Evolutionary conservation across 2,329 filamentous ascomycete species (phyloP).

Genomic region (Aspergillus niger): DNA sequence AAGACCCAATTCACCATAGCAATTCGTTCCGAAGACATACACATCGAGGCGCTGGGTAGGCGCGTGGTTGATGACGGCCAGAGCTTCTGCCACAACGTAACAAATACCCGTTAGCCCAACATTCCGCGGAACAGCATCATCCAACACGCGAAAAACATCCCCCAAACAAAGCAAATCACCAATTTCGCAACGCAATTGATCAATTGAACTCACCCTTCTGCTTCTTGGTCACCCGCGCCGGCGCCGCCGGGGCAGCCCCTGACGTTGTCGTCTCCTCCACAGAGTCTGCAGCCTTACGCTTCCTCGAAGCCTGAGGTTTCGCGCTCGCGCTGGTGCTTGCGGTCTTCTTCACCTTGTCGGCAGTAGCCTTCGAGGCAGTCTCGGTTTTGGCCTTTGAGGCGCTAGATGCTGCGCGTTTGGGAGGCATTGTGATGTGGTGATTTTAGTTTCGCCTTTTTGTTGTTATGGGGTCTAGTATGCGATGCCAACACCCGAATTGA

Average conservation of each 20-base stretch:
- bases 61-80: constrained; percentile 27
- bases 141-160: background rate
- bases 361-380: background rate
- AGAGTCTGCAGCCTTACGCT: constrained; percentile 9
- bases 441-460: background rate
- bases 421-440: background rate
- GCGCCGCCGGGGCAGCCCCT: background rate
- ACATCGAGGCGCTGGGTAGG: constrained; percentile 68
- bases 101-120: background rate
- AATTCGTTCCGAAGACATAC: constrained; percentile 77
- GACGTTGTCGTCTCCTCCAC: constrained; percentile 4
- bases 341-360: background rate
- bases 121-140: background rate
- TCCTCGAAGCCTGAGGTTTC: background rate
- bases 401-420: constrained; percentile 3
- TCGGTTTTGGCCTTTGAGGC: background rate
- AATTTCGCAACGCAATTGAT: background rate
- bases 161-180: background rate
- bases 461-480: too few relatives aligned
- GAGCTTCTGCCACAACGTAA: background rate
- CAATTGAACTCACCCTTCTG: constrained; percentile 7
- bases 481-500: too few relatives aligned
- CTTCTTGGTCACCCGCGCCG: constrained; percentile 10
- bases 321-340: background rate
- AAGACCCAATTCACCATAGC: constrained; percentile 75